Base-by-base conservation (phyloP, 2,329 filamentous ascomycete species). In the Plenodomus tracheiphilus region DNA sequence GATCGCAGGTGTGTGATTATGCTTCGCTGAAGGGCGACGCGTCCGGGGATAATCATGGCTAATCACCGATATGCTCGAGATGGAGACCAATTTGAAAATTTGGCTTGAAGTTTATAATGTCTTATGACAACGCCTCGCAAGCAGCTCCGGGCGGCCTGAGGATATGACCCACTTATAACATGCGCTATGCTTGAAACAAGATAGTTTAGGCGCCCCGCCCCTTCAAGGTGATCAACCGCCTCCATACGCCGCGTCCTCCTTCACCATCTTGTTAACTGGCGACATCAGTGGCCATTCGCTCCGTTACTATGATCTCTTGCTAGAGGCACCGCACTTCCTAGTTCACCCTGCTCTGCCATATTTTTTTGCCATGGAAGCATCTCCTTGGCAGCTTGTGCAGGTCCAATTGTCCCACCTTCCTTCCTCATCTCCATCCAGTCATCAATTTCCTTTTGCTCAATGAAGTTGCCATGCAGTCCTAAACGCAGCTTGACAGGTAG, bases 401-500 rank as follows among this genome's bases (percentile, higher is more conserved):
- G 65, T 5, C 65, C 65, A 10, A 70, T 43, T 10, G 43, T 47
- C 0, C 67, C 66, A 4, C 65, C 63, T 6, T 58, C 58, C 25
- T 48, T 66, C 49, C 64, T 64, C 49, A 58, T 62, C 54, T 64
- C 62, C 21, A 21, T 43, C 67, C 67, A 70, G 22, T 60, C 62
- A 20, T 66, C 61, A 22, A 70, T 45, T 8, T 70, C 65, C 39
- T 20, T 62, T 46, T 64, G 56, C 46, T 65, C 66, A 4, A 70
- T 53, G 39, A 66, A 70, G 43, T 69, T 69, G 7, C 67, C 67
- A 52, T 70, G 67, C 36, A 70, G 40, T 9, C 67, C 67, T 30
- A 69, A 41, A 34, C 62, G 59, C 42, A 70, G 22, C 53, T 69
- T 70, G 0, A 70, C 59, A 2, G 75, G 76, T 42, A 78, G 42